Evolutionary conservation across 768 basidiomycete species (phyloP).

Genomic region (Pisolithus microcarpus): DNA sequence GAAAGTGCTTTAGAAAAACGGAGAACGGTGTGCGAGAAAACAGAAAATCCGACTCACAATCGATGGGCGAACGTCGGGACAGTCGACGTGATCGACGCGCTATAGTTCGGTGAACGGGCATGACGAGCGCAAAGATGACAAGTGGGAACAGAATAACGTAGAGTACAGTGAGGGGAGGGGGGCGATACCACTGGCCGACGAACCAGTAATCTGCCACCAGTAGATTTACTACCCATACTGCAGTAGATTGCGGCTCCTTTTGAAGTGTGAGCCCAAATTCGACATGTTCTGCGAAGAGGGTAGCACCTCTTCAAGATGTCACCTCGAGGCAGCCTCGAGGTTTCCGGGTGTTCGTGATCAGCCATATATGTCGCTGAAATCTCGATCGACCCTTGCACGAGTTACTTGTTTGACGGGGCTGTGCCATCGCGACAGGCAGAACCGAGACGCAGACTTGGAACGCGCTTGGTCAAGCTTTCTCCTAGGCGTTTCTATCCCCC

Average conservation of each 20-base stretch:
- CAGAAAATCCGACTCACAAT: constrained; percentile 22
- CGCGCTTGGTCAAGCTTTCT: not conserved
- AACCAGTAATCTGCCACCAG: not conserved
- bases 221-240: constrained; percentile 5
- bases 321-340: constrained; percentile 36
- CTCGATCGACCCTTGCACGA: constrained; percentile 13
- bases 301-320: constrained; percentile 29
- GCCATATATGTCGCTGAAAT: constrained; percentile 22
- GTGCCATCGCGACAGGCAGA: not conserved
- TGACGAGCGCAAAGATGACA: constrained; percentile 8
- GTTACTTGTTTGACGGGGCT: not conserved
- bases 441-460: not conserved
- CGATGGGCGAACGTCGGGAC: constrained; percentile 32
- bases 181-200: not conserved
- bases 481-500: too few species aligned
- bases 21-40: constrained; percentile 15
- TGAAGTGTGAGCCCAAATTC: constrained; percentile 21
- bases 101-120: constrained; percentile 27
- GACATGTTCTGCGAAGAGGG: constrained; percentile 11
- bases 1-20: constrained; percentile 27
- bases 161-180: constrained; percentile 11
- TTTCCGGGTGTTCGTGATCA: constrained; percentile 14
- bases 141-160: constrained; percentile 1
- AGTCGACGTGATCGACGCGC: constrained; percentile 39
- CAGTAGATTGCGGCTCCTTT: constrained; percentile 19